Conservation (phyloP, 2,329 filamentous ascomycete genomes). For the Hypoxylon sp. region DNA sequence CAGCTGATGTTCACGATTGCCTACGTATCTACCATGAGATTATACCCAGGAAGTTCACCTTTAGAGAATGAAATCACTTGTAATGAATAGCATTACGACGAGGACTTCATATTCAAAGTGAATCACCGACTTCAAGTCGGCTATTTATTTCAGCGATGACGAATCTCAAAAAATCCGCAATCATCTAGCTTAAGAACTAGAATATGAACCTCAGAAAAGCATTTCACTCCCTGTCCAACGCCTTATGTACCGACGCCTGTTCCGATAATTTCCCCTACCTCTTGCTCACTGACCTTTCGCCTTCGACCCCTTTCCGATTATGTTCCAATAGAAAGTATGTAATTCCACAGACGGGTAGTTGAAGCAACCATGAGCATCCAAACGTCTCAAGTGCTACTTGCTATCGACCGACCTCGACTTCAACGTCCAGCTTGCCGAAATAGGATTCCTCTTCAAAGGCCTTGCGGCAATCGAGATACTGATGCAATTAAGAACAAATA, state of each 20-base stretch:
- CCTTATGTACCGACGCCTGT: slow-evolving; percentile 42
- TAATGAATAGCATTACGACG: not conserved
- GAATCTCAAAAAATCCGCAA: slow-evolving; percentile 1
- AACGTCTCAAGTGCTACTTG: slow-evolving; percentile 15
- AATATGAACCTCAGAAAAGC: slow-evolving; percentile 27
- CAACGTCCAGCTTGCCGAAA: slow-evolving; percentile 23
- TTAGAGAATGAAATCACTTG: slow-evolving; percentile 6
- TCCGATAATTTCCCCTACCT: slow-evolving; percentile 28
- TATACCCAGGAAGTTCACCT: not conserved
- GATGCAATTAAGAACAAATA: slow-evolving; percentile 43
- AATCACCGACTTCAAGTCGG: slow-evolving; percentile 33
- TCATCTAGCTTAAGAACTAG: slow-evolving; percentile 21
- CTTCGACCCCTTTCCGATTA: slow-evolving; percentile 46
- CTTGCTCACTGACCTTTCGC: slow-evolving; percentile 36
- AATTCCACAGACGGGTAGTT: slow-evolving; percentile 26
- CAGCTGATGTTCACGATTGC: not conserved
- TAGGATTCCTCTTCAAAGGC: slow-evolving; percentile 22
- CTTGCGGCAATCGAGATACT: slow-evolving; percentile 34
- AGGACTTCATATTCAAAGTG: slow-evolving; percentile 6
- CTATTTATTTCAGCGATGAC: slow-evolving; percentile 27
- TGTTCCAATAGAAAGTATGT: slow-evolving; percentile 46
- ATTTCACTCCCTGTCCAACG: slow-evolving; percentile 38
- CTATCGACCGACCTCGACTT: slow-evolving; percentile 17
- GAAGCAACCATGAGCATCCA: slow-evolving; percentile 21
- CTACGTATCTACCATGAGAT: too few species aligned